Base-by-base conservation (phyloP, 306 rosid species). In the Styphnolobium japonicum region DNA sequence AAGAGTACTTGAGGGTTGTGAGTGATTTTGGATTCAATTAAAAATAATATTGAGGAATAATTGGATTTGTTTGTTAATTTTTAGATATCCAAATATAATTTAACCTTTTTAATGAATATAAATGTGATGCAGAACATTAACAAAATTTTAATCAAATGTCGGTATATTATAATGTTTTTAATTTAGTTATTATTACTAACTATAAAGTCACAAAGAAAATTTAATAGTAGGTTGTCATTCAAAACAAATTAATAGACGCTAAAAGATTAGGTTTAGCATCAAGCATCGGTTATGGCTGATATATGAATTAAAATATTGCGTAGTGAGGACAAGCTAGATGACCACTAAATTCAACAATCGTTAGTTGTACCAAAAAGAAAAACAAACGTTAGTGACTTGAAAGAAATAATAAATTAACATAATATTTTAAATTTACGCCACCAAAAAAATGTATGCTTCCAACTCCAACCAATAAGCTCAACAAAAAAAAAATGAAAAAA, bases 391-490 rank as follows among this genome's bases (percentile, higher is more conserved):
- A 12, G 11, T 42, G 45, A 39, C 29, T 27, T 27, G 31, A 27
- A 27, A n/a, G n/a, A n/a, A 76, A 68, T 68, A 58, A 36, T 57
- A 14, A 58, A 46, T 48, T 49, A 58, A 46, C 2, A 40, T 49
- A 33, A 45, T 33, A 18, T 21, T 67, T 45, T 45, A 45, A 27
- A 45, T 42, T 34, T 58, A 75, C 66, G 63, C 73, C 69, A 75
- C 37, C 5, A 33, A 7, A 64, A 72, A 72, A 75, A n/a, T n/a
- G n/a, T 57, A 36, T 46, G 66, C 48, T 67, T 56, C 51, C 25
- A 43, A 14, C 48, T 67, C 39, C 56, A 66, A 49, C 46, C 16
- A 61, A 45, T 62, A 76, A 74, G 82, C 76, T 62, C 9, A 60
- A 16, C 66, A 39, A 33, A 18, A 6, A 3, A 15, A 9, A 48